Base-by-base conservation (phyloP, 202 grass and related monocot genomes). In the Eragrostis tef region DNA sequence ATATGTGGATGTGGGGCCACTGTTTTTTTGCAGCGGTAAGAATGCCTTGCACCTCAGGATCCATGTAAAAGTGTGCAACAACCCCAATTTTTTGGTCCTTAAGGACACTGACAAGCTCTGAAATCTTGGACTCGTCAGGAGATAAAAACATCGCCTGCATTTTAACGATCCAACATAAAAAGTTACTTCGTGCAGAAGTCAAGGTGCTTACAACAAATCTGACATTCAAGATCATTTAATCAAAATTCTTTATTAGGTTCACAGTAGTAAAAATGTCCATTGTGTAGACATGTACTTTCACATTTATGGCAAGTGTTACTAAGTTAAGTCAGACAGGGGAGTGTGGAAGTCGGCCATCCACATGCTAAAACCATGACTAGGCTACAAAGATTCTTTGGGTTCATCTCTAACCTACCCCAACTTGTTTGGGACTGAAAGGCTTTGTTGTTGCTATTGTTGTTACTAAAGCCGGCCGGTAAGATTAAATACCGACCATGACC, bases 11-110 rank as follows among this genome's bases (percentile, higher is more conserved):
- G 77, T 98, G 92, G 58, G 95, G 95, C 95, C 95, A 98, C 62
- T 89, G 92, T 75, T 77, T 93, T 81, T 88, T 94, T 77, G 95
- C 90, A 78, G 92, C 95, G 84, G 92, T 94, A 49, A 98, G 89
- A 72, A 98, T 74, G 78, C 95, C 92, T 72, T 98, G 95, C 48
- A 98, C 95, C 83, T 98, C 95, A 68, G 95, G 95, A 84, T 98
- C 95, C 95, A 98, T 98, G 82, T 98, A 98, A 69, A 98, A 98
- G 66, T 98, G 95, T 74, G 95, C 92, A 16, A 98, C 95, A 64
- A 98, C 85, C 47, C 95, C 95, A 67, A 94, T 90, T 81, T 94
- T 83, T 81, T 93, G 94, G 59, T 86, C 72, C 65, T 25, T 87
- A 60, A 98, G 88, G 72, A 79, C 58, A 54, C 86, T 89, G 42